Conservation (phyloP, 208 protist species). For the Phytomonas francai region DNA sequence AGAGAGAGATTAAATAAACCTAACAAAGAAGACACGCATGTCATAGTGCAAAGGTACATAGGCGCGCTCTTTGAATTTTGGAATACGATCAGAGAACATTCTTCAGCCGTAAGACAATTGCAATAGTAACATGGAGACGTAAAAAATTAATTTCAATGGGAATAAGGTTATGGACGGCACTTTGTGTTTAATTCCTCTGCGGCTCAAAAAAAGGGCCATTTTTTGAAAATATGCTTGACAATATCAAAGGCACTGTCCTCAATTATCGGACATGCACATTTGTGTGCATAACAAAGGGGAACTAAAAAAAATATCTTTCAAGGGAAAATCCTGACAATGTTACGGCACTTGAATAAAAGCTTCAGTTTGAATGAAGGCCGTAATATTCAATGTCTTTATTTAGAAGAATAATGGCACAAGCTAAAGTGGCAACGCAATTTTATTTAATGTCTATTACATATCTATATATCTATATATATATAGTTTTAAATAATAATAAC, state of each 20-base stretch:
- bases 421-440: background rate
- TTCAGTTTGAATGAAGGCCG: background rate
- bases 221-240: background rate
- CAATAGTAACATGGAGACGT: background rate
- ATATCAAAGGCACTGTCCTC: background rate
- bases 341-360: background rate
- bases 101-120: background rate
- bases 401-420: background rate
- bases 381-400: background rate
- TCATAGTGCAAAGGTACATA: background rate
- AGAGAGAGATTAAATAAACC: background rate
- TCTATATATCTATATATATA: background rate
- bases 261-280: background rate
- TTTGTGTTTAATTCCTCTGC: background rate
- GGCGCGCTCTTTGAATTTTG: background rate
- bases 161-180: background rate
- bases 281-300: background rate
- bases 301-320: constrained; percentile 3
- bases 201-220: background rate
- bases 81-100: background rate
- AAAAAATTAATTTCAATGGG: background rate
- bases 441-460: background rate
- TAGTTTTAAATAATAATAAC: constrained; percentile 18
- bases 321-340: background rate
- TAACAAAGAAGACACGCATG: background rate